Base-by-base conservation (phyloP, 306 rosid genomes). In the Quercus berberidifolia region DNA sequence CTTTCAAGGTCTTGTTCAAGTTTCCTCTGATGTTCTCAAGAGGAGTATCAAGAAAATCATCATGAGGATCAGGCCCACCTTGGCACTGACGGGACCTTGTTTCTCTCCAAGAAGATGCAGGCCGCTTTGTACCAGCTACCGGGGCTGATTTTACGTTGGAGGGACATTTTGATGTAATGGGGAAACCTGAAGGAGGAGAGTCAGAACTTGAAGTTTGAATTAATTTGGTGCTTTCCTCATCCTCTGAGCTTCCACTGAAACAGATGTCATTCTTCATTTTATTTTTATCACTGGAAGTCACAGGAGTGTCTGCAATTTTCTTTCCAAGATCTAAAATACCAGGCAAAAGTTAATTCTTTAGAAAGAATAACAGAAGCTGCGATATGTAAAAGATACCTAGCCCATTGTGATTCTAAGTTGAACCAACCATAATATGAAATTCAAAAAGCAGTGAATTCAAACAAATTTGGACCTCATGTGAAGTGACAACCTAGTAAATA, bases 21-120 rank as follows among this genome's bases (percentile, higher is more conserved):
- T 90, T 85, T 79, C 57, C 93, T 89, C 93, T 89, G 71, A 90
- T 70, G 75, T 85, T 87, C 88, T 95, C 96, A 2, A 91, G 87
- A 14, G 98, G 99, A 55, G 99, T 95, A 41, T 90, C 93, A 30
- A 95, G 99, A 89, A 95, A 95, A 88, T 95, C 97, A 57, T 95
- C 99, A 71, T 90, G 98, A 3, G 86, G 97, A 74, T 95, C 99
- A 69, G 77, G 70, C 57, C 98, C 93, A 57, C 67, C 85, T 71
- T 89, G 94, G 77, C 89, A 91, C 73, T 90, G 94, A 74, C 79
- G 88, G 20, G 96, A 74, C 71, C 97, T 83, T 46, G 99, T 93
- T 43, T 84, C 94, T 78, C 97, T 88, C 99, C 99, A 95, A 21
- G 79, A 75, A 74, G 97, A 81, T 62, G 99, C 96, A 46, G 87